Evolutionary conservation across 176 grass and related monocot species (phyloP), one percentile per base, ranked within the genome.

Genomic region (Dactylis glomerata): DNA sequence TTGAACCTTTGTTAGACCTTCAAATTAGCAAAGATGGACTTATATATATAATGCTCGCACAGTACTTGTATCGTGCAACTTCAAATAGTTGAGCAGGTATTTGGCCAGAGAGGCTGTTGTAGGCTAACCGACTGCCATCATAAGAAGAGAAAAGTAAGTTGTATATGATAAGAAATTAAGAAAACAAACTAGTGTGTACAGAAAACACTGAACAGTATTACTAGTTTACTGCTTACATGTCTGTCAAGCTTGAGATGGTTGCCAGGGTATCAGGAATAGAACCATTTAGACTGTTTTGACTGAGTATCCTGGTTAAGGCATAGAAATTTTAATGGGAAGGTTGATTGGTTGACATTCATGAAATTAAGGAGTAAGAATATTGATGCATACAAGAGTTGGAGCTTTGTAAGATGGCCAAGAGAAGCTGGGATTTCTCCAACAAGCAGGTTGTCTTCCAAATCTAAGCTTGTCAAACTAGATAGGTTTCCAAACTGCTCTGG

Each of bases 1-100:
- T 84, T 77, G 33, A 94, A 89, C 78, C 13, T 36, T 85, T 86
- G 82, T 91, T 62, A 96, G 78, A 55, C n/a, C 69, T 61, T 34
- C 26, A 38, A 71, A 77, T 57, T 66, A 59, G 30, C 14, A 84
- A 22, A 49, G 16, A 80, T 58, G 34, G 19, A 77, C 10, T 16
- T 19, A 81, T 66, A 84, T 77, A 64, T 66, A 52, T 6, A 84
- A 55, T 57, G 11, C 77, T 36, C 24, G 20, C 74, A 86, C 82
- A 83, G 81, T 98, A 98, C 96, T 98, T 98, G 89, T 98, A 98
- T 85, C 85, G 90, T 86, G 85, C 91, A 77, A 95, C 96, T 93
- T 92, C 75, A 90, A 95, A 98, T 40, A 98, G 81, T 45, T 74
- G 74, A 83, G 78, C 46, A 79, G 96, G 93, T 93, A 98, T 98